phyloP scores from a whole-genome alignment of 83 land plant species.

The Isoetes engelmannii region DNA sequence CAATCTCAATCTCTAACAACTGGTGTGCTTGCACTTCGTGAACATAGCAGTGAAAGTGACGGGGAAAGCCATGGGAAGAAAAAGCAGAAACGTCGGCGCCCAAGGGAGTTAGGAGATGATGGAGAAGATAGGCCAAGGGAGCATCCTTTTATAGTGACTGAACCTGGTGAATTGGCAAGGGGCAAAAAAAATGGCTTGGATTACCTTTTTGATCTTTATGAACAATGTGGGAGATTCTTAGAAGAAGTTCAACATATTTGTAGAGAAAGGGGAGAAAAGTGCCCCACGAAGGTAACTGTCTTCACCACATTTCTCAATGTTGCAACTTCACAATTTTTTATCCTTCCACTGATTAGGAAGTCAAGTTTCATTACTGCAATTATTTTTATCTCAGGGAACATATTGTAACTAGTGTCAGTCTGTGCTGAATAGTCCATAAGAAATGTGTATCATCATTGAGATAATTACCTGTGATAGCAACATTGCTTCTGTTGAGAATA shows the following conservation, averaged over 20 bases:
- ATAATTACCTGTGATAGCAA: no score
- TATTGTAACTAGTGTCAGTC: no score
- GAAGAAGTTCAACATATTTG: slow-evolving; percentile 80
- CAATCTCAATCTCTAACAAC: neutral
- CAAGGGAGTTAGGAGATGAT: slow-evolving; percentile 36
- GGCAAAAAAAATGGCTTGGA: slow-evolving; percentile 97
- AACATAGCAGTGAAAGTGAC: slow-evolving; percentile 18
- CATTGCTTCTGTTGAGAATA: no score
- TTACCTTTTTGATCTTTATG: slow-evolving; percentile 90
- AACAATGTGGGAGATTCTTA: slow-evolving; percentile 78
- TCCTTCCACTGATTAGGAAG: no score
- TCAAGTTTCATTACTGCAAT: no score
- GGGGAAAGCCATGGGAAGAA: slow-evolving; percentile 25
- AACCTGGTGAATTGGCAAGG: slow-evolving; percentile 92
- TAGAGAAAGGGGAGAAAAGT: slow-evolving; percentile 85
- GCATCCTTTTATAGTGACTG: slow-evolving; percentile 98
- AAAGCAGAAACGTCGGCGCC: slow-evolving; percentile 33
- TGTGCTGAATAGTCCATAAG: no score
- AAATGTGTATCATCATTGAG: no score
- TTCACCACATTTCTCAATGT: neutral
- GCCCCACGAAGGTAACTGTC: slow-evolving; percentile 81
- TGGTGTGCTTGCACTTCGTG: slow-evolving; percentile 29
- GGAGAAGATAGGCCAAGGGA: slow-evolving; percentile 82
- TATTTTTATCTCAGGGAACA: no score
- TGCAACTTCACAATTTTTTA: no score